A percentile compares a stretch with the other conserved stretches of the same genome.
phyloP scores from a whole-genome alignment of 148 eudicot species.

The Nepenthes mirabilis region DNA sequence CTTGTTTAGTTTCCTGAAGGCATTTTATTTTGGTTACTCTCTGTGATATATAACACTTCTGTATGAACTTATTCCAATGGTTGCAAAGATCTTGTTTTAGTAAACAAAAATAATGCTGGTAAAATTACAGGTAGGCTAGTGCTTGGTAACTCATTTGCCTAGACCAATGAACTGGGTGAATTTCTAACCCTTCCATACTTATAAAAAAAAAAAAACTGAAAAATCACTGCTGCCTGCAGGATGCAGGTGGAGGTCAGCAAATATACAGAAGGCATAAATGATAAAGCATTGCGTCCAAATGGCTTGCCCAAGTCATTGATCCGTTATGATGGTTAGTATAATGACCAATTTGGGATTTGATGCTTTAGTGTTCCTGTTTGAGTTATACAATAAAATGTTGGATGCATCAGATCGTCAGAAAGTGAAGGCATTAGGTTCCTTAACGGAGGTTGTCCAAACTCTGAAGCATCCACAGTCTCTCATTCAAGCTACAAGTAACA shows the following conservation, averaged over 20 bases:
- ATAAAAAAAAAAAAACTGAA: no score
- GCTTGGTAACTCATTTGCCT: no score
- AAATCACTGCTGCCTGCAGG: constrained; percentile 21
- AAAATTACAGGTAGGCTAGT: no score
- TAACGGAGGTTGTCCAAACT: constrained; percentile 89
- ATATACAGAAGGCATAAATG: constrained; percentile 84
- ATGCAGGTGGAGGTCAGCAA: constrained; percentile 99
- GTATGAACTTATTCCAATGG: no score
- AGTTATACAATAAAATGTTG: background rate
- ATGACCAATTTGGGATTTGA: background rate
- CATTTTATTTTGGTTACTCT: no score
- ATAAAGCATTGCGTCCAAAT: constrained; percentile 78
- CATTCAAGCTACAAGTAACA: constrained; percentile 23
- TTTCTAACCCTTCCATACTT: no score
- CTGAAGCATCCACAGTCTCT: constrained; percentile 67
- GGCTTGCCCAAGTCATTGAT: constrained; percentile 87
- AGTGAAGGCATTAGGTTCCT: constrained; percentile 80
- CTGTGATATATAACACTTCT: no score
- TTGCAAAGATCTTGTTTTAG: no score
- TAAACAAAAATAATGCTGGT: no score
- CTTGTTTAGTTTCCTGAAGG: no score
- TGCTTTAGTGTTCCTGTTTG: constrained; percentile 2
- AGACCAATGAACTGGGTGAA: no score
- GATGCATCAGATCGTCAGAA: constrained; percentile 80
- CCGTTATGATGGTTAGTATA: constrained; percentile 75